Percentiles rank a stretch among this genome's conserved stretches.
Evolutionary conservation across 78 protist species (phyloP).

Genomic region (Isochrysis galbana): DNA sequence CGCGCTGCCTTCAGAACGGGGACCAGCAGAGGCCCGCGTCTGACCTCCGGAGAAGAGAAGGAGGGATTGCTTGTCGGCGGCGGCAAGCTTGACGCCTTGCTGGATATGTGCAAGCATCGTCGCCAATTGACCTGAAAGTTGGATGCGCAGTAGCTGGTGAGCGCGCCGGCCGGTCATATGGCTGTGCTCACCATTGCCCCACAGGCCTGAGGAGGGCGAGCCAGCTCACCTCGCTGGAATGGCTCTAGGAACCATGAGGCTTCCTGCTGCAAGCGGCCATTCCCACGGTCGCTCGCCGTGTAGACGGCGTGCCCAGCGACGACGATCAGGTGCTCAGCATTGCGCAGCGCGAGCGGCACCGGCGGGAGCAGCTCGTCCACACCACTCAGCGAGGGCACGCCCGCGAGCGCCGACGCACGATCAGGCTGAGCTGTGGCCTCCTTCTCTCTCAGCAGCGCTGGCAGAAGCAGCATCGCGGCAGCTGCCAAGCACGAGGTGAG

Average conservation of each 20-base stretch:
- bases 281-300: not conserved
- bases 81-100: conserved; percentile 2
- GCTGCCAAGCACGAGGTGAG: not conserved
- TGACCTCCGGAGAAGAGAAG: conserved; percentile 35
- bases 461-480: not conserved
- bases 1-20: conserved; percentile 11
- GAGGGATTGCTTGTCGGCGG: not conserved
- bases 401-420: too few relatives aligned
- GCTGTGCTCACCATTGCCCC: too few relatives aligned
- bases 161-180: too few relatives aligned
- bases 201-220: too few relatives aligned
- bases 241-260: not conserved
- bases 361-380: not conserved
- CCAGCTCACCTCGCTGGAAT: conserved; percentile 8
- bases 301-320: conserved; percentile 39
- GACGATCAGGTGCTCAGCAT: not conserved
- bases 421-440: not conserved
- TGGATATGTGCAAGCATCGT: conserved; percentile 12
- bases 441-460: not conserved
- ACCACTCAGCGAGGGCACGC: too few relatives aligned
- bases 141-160: too few relatives aligned
- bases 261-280: not conserved
- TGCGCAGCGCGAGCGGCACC: not conserved
- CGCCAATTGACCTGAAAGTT: too few relatives aligned
- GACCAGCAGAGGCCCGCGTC: conserved; percentile 32